Evolutionary conservation across 1,284 basidiomycete genomes (phyloP).

Genomic region (Kalmanozyma brasiliensis): DNA sequence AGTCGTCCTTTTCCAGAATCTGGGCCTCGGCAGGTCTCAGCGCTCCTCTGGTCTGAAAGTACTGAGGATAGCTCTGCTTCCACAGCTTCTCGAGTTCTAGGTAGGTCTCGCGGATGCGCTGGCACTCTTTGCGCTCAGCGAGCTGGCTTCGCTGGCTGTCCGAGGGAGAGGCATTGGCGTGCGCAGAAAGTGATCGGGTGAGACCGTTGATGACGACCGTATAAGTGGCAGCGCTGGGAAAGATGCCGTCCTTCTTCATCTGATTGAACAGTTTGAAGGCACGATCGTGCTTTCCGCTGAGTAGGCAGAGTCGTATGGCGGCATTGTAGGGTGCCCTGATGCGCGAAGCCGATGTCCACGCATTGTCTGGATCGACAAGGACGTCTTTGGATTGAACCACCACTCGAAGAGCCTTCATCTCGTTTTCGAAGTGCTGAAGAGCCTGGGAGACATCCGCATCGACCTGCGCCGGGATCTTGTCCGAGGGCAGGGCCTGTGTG

Average conservation of each 20-base stretch:
- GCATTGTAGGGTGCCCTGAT: constrained; percentile 40
- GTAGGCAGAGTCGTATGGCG: constrained; percentile 25
- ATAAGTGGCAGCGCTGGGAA: constrained; percentile 27
- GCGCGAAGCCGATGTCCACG: constrained; percentile 38
- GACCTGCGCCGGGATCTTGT: background rate
- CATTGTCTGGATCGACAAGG: constrained; percentile 28
- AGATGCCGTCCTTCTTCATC: constrained; percentile 51
- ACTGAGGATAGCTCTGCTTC: constrained; percentile 33
- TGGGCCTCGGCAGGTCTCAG: constrained; percentile 3
- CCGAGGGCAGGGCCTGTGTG: background rate
- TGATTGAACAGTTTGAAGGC: constrained; percentile 33
- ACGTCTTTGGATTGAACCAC: constrained; percentile 41
- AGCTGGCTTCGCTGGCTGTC: background rate
- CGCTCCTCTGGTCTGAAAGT: constrained; percentile 13
- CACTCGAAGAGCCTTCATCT: constrained; percentile 41
- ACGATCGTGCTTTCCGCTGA: constrained; percentile 10
- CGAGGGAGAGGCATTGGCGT: background rate
- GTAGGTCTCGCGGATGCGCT: constrained; percentile 17
- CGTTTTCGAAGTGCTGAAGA: constrained; percentile 22
- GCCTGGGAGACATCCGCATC: constrained; percentile 8
- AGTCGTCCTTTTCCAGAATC: constrained; percentile 12
- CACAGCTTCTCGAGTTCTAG: constrained; percentile 35
- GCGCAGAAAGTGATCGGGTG: background rate
- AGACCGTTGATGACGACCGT: constrained; percentile 25
- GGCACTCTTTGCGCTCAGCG: constrained; percentile 8